These are phyloP conservation scores for Perkinsus olseni DNA, from an alignment of 169 alveolate genomes.

Conservation along the genomic window DNA sequence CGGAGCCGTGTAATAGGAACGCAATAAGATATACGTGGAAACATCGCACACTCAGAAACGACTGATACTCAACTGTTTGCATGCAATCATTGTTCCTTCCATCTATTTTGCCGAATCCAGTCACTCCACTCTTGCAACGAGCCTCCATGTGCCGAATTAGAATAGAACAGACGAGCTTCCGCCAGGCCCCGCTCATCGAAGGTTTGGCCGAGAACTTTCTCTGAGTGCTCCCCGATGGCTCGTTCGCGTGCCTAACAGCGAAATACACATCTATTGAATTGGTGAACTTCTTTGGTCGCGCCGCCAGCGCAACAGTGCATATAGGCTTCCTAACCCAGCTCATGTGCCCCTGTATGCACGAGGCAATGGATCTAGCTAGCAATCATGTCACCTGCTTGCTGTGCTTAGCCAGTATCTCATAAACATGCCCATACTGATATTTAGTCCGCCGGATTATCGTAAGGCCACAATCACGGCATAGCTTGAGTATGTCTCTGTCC, in stretches of 20 bases:
- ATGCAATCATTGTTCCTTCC: not conserved
- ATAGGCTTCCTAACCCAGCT: no score
- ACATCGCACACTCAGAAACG: not conserved
- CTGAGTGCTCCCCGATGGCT: not conserved
- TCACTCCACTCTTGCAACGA: not conserved
- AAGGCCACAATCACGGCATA: not conserved
- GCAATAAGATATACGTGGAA: not conserved
- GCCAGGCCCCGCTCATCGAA: not conserved
- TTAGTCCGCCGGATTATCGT: not conserved
- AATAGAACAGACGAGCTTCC: not conserved
- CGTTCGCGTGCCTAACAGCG: not conserved
- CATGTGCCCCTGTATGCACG: not conserved
- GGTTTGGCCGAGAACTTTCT: not conserved
- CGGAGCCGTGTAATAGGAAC: not conserved
- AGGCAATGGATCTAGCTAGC: not conserved
- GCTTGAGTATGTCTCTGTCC: not conserved
- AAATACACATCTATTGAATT: not conserved
- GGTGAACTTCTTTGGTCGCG: no score
- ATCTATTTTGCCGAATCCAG: not conserved
- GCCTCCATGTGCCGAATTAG: not conserved
- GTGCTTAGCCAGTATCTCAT: not conserved
- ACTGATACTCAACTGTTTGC: not conserved
- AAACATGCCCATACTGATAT: not conserved
- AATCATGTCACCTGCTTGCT: not conserved
- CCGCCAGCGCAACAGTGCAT: no score